Conservation (phyloP, 441 rosid genomes). For the Viola pubescens region DNA sequence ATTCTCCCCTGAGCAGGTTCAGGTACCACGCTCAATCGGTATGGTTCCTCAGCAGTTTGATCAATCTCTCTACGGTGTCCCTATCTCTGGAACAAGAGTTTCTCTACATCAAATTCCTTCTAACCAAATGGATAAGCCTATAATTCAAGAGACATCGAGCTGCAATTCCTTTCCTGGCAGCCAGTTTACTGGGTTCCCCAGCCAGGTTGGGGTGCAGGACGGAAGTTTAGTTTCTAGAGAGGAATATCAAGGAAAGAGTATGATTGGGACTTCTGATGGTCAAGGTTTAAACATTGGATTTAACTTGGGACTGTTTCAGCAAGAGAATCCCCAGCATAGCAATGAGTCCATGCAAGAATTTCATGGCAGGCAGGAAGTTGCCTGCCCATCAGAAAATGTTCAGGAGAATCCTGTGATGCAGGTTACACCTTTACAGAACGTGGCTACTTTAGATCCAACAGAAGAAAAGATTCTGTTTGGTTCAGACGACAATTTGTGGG, state of each 20-base stretch:
- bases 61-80: conserved; percentile 63
- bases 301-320: conserved; percentile 39
- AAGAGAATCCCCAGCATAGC: conserved; percentile 34
- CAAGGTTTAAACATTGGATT: conserved; percentile 35
- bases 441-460: conserved; percentile 74
- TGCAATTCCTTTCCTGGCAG: conserved; percentile 39
- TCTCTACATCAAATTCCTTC: conserved; percentile 35
- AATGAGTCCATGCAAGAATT: conserved; percentile 36
- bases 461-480: conserved; percentile 91
- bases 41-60: conserved; percentile 53
- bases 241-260: conserved; percentile 33
- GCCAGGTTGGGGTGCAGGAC: conserved; percentile 37
- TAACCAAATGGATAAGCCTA: conserved; percentile 41
- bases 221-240: conserved; percentile 41
- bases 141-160: conserved; percentile 39
- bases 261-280: conserved; percentile 33
- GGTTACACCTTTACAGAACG: conserved; percentile 36
- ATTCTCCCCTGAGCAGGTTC: conserved; percentile 54
- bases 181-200: conserved; percentile 36
- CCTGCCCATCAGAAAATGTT: conserved; percentile 35
- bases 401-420: conserved; percentile 34
- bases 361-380: conserved; percentile 33
- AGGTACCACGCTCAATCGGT: conserved; percentile 34
- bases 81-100: conserved; percentile 40
- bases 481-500: conserved; percentile 80